A percentile compares a stretch with the other conserved stretches of the same genome.
phyloP scores from a whole-genome alignment of 1,139 yeast species.

The Scheffersomyces segobiensis region DNA sequence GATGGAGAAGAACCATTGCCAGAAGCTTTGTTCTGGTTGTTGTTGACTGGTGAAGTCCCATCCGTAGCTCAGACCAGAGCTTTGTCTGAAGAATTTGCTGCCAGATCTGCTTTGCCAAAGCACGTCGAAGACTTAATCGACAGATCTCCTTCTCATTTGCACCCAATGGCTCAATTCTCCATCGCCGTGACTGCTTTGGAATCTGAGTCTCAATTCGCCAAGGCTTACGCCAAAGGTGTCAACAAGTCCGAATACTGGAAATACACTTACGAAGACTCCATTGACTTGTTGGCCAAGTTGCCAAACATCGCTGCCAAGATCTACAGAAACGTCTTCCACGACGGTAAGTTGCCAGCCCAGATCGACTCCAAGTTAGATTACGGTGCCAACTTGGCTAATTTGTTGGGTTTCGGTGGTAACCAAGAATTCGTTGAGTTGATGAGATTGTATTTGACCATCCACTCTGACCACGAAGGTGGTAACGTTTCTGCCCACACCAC shows the following conservation, averaged over 20 bases:
- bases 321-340: constrained; percentile 86
- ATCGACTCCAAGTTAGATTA: constrained; percentile 80
- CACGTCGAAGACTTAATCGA: constrained; percentile 82
- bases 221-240: constrained; percentile 88
- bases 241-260: constrained; percentile 90
- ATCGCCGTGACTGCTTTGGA: constrained; percentile 91
- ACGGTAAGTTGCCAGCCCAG: constrained; percentile 69
- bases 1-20: constrained; percentile 87
- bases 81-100: constrained; percentile 80
- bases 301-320: constrained; percentile 94
- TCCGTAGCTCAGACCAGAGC: constrained; percentile 72
- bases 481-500: constrained; percentile 97
- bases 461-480: constrained; percentile 99
- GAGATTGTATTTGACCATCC: constrained; percentile 91
- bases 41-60: constrained; percentile 90
- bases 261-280: constrained; percentile 86
- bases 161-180: constrained; percentile 97
- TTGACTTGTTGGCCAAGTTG: constrained; percentile 85
- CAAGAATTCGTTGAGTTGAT: constrained; percentile 83
- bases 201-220: constrained; percentile 86
- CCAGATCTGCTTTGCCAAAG: constrained; percentile 81
- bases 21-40: constrained; percentile 90
- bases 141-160: constrained; percentile 81
- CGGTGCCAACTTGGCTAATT: constrained; percentile 84
- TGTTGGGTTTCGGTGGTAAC: constrained; percentile 82